Conservation (phyloP, 139 green algal species). For the Zygnema circumcarinatum region DNA sequence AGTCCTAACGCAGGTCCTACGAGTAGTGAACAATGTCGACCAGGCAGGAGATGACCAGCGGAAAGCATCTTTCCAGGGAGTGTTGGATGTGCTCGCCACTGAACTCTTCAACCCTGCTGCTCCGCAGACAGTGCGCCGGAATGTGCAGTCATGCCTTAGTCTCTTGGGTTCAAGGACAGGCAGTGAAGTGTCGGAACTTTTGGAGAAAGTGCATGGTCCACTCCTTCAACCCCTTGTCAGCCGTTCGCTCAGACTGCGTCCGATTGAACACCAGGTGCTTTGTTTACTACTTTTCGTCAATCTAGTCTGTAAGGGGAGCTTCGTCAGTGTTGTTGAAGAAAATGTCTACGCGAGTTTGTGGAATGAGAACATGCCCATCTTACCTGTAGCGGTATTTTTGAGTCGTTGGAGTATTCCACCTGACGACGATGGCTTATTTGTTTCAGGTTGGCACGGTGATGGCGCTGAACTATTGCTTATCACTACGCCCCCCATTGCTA, state of each 20-base stretch:
- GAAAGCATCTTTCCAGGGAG: slow-evolving; percentile 51
- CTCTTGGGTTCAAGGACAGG: slow-evolving; percentile 41
- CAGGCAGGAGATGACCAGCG: slow-evolving; percentile 35
- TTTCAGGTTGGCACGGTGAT: slow-evolving; percentile 66
- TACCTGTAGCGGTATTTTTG: too few relatives aligned
- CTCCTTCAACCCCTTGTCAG: slow-evolving; percentile 44
- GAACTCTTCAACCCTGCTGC: slow-evolving; percentile 62
- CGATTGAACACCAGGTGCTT: slow-evolving; percentile 56
- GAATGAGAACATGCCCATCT: too few relatives aligned
- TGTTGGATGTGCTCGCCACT: slow-evolving; percentile 54
- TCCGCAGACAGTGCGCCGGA: slow-evolving; percentile 43
- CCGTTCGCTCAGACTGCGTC: slow-evolving; percentile 45
- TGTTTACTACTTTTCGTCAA: not conserved
- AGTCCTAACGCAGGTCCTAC: slow-evolving; percentile 56
- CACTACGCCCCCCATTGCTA: slow-evolving; percentile 63
- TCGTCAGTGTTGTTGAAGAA: too few relatives aligned
- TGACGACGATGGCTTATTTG: too few relatives aligned
- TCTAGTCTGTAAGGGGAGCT: too few relatives aligned
- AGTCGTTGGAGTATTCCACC: too few relatives aligned
- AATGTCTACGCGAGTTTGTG: too few relatives aligned
- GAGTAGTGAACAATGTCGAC: slow-evolving; percentile 56
- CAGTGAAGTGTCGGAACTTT: slow-evolving; percentile 58
- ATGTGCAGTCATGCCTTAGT: slow-evolving; percentile 62
- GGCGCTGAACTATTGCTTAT: slow-evolving; percentile 66
- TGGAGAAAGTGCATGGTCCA: slow-evolving; percentile 47